Conservation (phyloP, 768 basidiomycete genomes). For the button mushroom (Agaricus bisporus) region DNA sequence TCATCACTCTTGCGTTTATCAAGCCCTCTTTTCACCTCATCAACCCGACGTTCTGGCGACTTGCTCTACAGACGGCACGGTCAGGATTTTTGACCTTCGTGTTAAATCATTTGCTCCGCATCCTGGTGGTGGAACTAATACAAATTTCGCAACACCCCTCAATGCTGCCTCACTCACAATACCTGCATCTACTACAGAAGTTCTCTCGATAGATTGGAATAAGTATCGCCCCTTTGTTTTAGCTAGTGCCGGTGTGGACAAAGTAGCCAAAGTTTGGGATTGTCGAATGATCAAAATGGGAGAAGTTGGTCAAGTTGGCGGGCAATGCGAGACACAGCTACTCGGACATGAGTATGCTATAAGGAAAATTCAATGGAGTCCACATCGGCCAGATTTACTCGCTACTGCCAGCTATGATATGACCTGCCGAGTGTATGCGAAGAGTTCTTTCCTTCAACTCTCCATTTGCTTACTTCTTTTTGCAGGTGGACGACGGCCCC, state of each 20-base stretch:
- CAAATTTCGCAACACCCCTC: constrained; percentile 62
- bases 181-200: constrained; percentile 72
- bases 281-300: constrained; percentile 73
- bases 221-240: constrained; percentile 79
- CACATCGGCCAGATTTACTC: constrained; percentile 65
- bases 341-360: constrained; percentile 89
- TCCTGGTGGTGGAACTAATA: constrained; percentile 28
- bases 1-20: constrained; percentile 82
- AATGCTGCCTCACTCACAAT: constrained; percentile 70
- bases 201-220: constrained; percentile 87
- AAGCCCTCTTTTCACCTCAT: constrained; percentile 90
- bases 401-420: constrained; percentile 84
- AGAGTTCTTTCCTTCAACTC: constrained; percentile 1
- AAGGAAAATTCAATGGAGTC: constrained; percentile 85
- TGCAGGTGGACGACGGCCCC: constrained; percentile 72
- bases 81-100: constrained; percentile 79
- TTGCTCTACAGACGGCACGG: constrained; percentile 81
- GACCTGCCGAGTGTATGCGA: constrained; percentile 83
- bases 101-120: constrained; percentile 50
- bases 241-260: constrained; percentile 79
- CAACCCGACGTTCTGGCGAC: constrained; percentile 76
- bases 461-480: constrained; percentile 1
- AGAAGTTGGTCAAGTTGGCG: constrained; percentile 55
- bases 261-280: constrained; percentile 74
- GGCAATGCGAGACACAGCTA: constrained; percentile 62